A percentile compares a stretch with the other conserved stretches of the same genome.
Evolutionary conservation across 2,329 filamentous ascomycete species (phyloP).

Genomic region (Colletotrichum musae): DNA sequence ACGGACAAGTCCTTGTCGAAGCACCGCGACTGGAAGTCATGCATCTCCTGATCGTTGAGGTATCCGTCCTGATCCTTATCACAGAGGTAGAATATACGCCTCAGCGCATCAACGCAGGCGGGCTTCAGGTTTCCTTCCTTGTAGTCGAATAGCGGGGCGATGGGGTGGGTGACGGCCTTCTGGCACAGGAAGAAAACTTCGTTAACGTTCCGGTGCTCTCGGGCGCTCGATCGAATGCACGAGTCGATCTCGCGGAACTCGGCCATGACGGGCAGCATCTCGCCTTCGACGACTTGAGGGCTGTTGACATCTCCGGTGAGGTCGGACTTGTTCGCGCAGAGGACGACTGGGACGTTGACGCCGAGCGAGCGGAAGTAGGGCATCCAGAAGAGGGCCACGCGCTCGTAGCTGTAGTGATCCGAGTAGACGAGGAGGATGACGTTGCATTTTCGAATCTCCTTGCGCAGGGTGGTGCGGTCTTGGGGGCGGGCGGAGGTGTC

Average conservation of each 20-base stretch:
- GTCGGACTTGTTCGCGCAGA: slow-evolving; percentile 99
- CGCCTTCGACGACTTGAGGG: slow-evolving; percentile 90
- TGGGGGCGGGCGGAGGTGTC: slow-evolving; percentile 97
- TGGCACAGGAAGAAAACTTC: slow-evolving; percentile 98
- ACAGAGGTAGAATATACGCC: slow-evolving; percentile 93
- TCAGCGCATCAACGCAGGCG: slow-evolving; percentile 86
- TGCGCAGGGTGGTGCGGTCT: slow-evolving; percentile 89
- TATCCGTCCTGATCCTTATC: slow-evolving; percentile 97
- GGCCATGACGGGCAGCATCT: slow-evolving; percentile 98
- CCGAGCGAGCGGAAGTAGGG: slow-evolving; percentile 97
- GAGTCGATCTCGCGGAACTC: slow-evolving; percentile 99
- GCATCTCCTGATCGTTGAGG: slow-evolving; percentile 90
- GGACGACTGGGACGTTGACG: slow-evolving; percentile 97
- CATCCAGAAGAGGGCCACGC: slow-evolving; percentile 98
- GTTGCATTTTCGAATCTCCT: slow-evolving; percentile 96
- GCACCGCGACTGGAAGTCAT: slow-evolving; percentile 90
- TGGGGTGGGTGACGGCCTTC: slow-evolving; percentile 97
- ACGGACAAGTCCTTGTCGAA: slow-evolving; percentile 89
- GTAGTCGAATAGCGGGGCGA: slow-evolving; percentile 95
- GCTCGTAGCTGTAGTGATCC: slow-evolving; percentile 98
- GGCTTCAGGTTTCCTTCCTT: slow-evolving; percentile 93
- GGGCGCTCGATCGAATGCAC: slow-evolving; percentile 93
- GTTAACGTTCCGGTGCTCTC: slow-evolving; percentile 94
- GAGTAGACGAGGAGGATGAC: slow-evolving; percentile 97
- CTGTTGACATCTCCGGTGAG: slow-evolving; percentile 81